Base-by-base conservation (phyloP, 169 alveolate genomes). In the Eimeria sp. region DNA sequence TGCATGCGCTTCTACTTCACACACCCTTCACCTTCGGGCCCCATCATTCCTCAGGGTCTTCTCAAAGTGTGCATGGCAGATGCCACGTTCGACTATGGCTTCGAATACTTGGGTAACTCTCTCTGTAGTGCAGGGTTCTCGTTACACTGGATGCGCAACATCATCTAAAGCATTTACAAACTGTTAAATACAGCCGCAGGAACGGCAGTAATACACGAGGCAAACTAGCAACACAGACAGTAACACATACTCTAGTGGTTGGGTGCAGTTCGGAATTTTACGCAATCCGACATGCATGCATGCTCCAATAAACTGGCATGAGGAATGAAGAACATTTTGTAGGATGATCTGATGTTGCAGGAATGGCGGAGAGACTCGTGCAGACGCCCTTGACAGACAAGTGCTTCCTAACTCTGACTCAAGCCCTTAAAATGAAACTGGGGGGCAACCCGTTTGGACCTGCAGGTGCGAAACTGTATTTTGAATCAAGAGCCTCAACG, bases 371-470 rank as follows among this genome's bases (percentile, higher is more conserved):
- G 94, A 98, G 98, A 93, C 98, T 99, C 84, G 99, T 99, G 51
- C 99, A 99, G 96, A 99, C 99, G 9, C 99, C 99, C 25, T 98
- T 99, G 88, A 99, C 99, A 1, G 99, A 99, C 98, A 98, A 99
- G 96, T 99, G 99, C 97, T 99, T 98, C 97, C 97, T 99, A 82
- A 99, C 99, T 14, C 96, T 99, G 76, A 99, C 99, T 75, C 99
- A 99, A 96, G 99, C 99, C 47, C 96, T 99, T 80, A 99, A 99
- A 80, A 97, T 99, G 98, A 98, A 99, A 95, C 97, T 99, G 88
- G 99, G 99, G 25, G 99, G 99, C 16, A 98, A 99, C 51, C 99
- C 99, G 9, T 99, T 98, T 95, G 99, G 99, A 22, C 99, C 99
- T 22, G 99, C 99, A 7, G 99, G 95, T 89, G 40, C 4, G 57